Evolutionary conservation across 208 protist species (phyloP), one percentile per base, ranked within the genome.

Genomic region (Vickermania ingenoplastis): DNA sequence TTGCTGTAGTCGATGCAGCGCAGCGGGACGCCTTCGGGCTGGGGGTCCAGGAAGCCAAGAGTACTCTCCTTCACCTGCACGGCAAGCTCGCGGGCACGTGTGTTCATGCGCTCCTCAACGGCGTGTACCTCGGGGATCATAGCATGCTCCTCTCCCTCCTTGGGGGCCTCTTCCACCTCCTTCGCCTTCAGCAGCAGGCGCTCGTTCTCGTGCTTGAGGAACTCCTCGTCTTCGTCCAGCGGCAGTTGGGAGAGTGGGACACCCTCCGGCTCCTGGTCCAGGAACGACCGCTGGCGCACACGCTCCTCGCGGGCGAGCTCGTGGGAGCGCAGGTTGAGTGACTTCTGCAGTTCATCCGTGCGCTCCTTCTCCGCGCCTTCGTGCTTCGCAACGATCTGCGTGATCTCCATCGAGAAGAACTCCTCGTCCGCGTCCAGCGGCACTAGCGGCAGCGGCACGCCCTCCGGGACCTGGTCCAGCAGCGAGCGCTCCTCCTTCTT

Each of bases 381-480:
- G 57, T 69, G 51, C 57, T 66, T 67, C 41, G 77, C 54, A 1
- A 17, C 24, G 48, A 31, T 31, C 14, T 62, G 60, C 65, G 72
- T 55, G 13, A 68, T 29, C 59, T 75, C 73, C 30, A 73, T 49
- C 31, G 24, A 53, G 0, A 24, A 2, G 57, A 84, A 87, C 49
- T 59, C 61, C 24, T 50, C 22, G 50, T 78, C 71, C 7, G 69
- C 58, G 51, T 81, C 75, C 59, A 81, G 65, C 1, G 41, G 53
- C 31, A 66, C 27, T 59, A 79, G 65, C 2, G 41, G 53, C 30
- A 66, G 27, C n/a, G 41, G 28, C 4, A 82, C 57, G 41, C 75
- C 75, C 52, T 77, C 75, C 14, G 73, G 74, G 53, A 69, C 56
- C 41, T 53, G 52, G 28, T 74, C 71, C 22, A 85, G 63, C 51